Base-by-base conservation (phyloP, 2,329 filamentous ascomycete species). In the Curvularia eragrostidis region DNA sequence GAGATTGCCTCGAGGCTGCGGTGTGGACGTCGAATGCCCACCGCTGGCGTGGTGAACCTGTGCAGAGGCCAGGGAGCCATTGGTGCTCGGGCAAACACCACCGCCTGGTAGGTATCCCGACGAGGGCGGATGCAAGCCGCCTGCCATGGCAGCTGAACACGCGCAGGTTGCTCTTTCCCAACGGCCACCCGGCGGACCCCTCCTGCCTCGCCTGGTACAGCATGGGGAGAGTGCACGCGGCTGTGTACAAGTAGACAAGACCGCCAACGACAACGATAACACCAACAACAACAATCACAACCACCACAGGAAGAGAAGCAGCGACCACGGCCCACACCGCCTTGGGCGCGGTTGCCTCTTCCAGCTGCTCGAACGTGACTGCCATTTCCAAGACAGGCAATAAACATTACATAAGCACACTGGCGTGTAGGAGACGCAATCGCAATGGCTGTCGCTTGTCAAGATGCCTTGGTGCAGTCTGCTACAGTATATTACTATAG, bases 71-170 rank as follows among this genome's bases (percentile, higher is more conserved):
- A 12, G 15, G 8, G 43, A 7, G 39, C 26, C 18, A 94, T 91
- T 71, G 95, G 90, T 1, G 91, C 90, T 21, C 90, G 82, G 0
- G 90, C 86, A 0, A 89, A 84, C 90, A 94, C 94, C 2, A 85
- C 85, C 18, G 84, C 79, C 80, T 0, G 87, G 82, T 0, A 90
- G 89, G 61, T 91, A 88, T 1, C 91, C 76, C 0, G 89, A 91
- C 3, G 82, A 74, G 0, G 86, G 84, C 46, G 83, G 19, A 24
- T 10, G 39, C 90, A 7, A 93, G 77, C 0, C 93, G 82, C 0
- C 89, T 90, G 67, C 89, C 13, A n/a, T 32, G 30, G 30, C 30
- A 13, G 15, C 12, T 13, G 12, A 32, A 15, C 30, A 32, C 10
- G 10, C 15, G 30, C 30, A 32, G 30, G 30, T 15, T 5, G 30